These are phyloP conservation scores for Carallia pectinifolia DNA, from an alignment of 345 rosid genomes.

Conservation along the genomic window DNA sequence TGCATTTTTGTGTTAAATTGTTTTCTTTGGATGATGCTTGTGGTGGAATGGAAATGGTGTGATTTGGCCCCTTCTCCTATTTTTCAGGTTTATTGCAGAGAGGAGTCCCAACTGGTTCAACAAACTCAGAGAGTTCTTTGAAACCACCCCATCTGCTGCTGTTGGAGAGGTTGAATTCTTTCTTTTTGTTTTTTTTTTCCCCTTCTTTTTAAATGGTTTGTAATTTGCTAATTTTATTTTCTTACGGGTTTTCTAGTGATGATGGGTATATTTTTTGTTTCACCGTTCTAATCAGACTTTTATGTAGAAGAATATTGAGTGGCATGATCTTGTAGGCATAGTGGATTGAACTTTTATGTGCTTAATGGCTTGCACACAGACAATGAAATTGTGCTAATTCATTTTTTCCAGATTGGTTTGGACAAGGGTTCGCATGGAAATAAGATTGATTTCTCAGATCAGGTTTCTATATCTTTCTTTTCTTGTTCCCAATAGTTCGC, in stretches of 20 bases:
- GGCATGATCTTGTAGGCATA: background rate
- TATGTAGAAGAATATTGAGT: background rate
- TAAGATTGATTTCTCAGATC: slow-evolving; percentile 67
- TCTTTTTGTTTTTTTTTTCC: slow-evolving; percentile 1
- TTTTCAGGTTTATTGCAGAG: slow-evolving; percentile 55
- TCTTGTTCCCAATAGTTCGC: background rate
- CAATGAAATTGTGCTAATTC: background rate
- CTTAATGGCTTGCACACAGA: background rate
- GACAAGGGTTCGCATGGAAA: slow-evolving; percentile 87
- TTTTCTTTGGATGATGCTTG: background rate
- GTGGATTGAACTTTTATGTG: background rate
- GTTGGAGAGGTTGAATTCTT: slow-evolving; percentile 68
- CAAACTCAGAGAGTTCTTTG: slow-evolving; percentile 60
- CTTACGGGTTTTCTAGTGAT: no score
- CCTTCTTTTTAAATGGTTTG: background rate
- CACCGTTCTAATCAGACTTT: background rate
- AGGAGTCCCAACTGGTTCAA: slow-evolving; percentile 77
- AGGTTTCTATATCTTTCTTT: slow-evolving; percentile 40
- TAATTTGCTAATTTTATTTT: background rate
- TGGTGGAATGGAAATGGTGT: background rate
- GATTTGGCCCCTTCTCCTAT: background rate
- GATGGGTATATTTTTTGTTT: no score
- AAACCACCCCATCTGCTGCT: slow-evolving; percentile 76
- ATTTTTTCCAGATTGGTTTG: slow-evolving; percentile 62
- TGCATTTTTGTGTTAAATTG: background rate